A percentile compares a stretch with the other conserved stretches of the same genome.
phyloP scores from a whole-genome alignment of 164 flowering plant species.

The Houttuynia cordata region DNA sequence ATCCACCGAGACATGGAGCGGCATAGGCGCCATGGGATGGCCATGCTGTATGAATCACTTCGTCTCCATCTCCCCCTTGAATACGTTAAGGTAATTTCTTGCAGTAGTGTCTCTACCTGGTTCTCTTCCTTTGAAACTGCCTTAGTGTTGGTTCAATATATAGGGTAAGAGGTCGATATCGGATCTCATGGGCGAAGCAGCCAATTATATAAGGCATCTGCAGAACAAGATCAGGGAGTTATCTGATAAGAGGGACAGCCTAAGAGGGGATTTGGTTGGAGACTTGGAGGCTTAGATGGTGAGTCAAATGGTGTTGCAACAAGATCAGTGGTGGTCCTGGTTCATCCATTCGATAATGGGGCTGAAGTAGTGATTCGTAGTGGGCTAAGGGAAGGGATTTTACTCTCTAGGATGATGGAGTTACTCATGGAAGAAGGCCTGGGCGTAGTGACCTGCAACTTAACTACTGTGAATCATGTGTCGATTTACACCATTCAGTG shows the following conservation, averaged over 20 bases:
- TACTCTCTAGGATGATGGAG: constrained; percentile 22
- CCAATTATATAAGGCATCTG: constrained; percentile 24
- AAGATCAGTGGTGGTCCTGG: constrained; percentile 7
- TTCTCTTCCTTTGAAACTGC: not conserved
- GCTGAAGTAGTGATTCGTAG: constrained; percentile 21
- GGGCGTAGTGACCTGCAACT: constrained; percentile 21
- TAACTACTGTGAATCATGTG: constrained; percentile 19
- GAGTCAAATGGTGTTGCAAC: constrained; percentile 3
- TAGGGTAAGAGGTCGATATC: constrained; percentile 41
- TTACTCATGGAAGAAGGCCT: constrained; percentile 27
- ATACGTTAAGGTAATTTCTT: constrained; percentile 16
- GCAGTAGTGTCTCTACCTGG: not conserved
- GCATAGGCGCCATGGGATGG: constrained; percentile 20
- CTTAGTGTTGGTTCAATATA: not conserved
- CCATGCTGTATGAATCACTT: constrained; percentile 12
- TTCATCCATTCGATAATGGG: constrained; percentile 19
- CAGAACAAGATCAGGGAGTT: constrained; percentile 23
- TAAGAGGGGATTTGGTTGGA: constrained; percentile 8
- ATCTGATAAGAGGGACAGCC: constrained; percentile 19
- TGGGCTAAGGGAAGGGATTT: constrained; percentile 6
- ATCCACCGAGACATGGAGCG: constrained; percentile 18
- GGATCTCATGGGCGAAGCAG: constrained; percentile 35
- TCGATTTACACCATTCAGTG: constrained; percentile 22
- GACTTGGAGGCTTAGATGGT: not conserved
- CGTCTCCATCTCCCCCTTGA: constrained; percentile 18